Conservation (phyloP, 169 alveolate genomes). For the Plasmodium gonderi region DNA sequence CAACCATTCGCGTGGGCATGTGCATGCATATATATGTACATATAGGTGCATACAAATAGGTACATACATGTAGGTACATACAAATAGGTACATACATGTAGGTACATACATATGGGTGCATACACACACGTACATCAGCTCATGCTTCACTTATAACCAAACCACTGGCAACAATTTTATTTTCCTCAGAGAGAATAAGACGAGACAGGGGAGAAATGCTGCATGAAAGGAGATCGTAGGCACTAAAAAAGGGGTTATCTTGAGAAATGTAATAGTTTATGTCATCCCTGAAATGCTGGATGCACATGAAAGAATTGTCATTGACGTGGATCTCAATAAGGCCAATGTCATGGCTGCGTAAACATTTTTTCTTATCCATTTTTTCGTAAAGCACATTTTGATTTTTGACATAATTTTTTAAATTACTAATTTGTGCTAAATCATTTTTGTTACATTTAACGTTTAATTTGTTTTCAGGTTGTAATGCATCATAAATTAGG, state of each 20-base stretch:
- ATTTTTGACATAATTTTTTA: constrained; percentile 29
- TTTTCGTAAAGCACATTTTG: constrained; percentile 39
- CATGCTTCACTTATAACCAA: constrained; percentile 11
- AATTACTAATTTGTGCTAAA: constrained; percentile 22
- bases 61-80: background rate
- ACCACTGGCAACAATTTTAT: constrained; percentile 71
- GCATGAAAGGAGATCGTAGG: constrained; percentile 50
- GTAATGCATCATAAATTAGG: background rate
- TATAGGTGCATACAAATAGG: background rate
- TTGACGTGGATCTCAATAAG: constrained; percentile 53
- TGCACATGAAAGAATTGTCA: constrained; percentile 36
- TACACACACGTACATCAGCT: background rate
- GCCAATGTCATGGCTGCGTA: constrained; percentile 68
- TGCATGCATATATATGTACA: background rate
- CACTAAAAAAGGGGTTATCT: constrained; percentile 45
- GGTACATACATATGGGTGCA: background rate
- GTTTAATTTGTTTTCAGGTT: constrained; percentile 2
- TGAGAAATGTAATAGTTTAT: constrained; percentile 54
- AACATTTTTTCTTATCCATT: constrained; percentile 31
- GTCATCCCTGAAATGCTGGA: constrained; percentile 27
- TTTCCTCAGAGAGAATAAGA: constrained; percentile 70
- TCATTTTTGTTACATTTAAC: background rate
- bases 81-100: background rate
- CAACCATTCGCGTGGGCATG: background rate
- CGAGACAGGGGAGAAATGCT: constrained; percentile 72